Base-by-base conservation (phyloP, 2,329 filamentous ascomycete species). In the Shiraia sp. region DNA sequence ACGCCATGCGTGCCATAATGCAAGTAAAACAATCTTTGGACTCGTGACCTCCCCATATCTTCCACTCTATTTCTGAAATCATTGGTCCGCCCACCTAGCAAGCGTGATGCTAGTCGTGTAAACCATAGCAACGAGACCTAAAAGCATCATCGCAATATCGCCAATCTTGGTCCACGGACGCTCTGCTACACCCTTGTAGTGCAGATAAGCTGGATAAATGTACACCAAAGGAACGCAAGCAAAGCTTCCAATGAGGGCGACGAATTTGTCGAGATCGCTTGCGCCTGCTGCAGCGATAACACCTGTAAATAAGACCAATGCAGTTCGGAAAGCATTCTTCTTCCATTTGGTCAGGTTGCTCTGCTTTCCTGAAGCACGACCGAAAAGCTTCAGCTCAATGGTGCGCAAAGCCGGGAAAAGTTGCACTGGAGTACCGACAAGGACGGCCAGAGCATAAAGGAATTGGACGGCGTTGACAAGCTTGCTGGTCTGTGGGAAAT, bases 391-490 rank as follows among this genome's bases (percentile, higher is more conserved):
- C 14, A 79, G 80, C 68, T 89, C 86, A 37, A 88, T 74, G 59
- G 88, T 90, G 52, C 86, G 80, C 36, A 87, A 74, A 6, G 86
- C 84, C 0, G 86, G 86, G 71, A 88, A 90, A 32, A 89, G 76
- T 66, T 90, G 86, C 2, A 90, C 86, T 0, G 86, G 86, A 32
- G 83, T 83, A 24, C 86, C 86, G 5, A 83, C 83, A n/a, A 90
- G 73, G 6, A 90, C 84, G 2, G 86, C 86, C 16, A 88, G 66
- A 3, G 84, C 83, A 72, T 90, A 90, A 36, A 89, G 73, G 60
- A 88, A 85, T 57, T 90, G 86, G 6, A 90, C 84, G 0, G 82
- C 81, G 51, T 90, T 88, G 72, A 90, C 86, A n/a, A 89, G 75
- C 40, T 79, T 78, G 66, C 79, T 86, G 53, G 77, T 75, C 56